Conservation (phyloP, 2,329 filamentous ascomycete species). For the Davidsoniella neocaledoniae region DNA sequence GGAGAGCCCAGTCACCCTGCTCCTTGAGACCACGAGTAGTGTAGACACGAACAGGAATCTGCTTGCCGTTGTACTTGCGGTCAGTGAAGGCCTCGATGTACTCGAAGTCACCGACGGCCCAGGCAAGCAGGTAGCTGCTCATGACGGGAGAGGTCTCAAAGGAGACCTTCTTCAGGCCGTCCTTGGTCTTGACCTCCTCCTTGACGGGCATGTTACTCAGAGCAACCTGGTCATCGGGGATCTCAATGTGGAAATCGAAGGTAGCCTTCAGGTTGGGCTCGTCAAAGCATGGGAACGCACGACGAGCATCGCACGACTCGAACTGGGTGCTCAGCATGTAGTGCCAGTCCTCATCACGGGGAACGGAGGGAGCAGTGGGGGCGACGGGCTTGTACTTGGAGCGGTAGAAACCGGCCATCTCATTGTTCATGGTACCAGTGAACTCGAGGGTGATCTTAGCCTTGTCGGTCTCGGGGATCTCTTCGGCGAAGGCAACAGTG, state of each 20-base stretch:
- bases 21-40: conserved; percentile 88
- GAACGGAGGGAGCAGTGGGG: conserved; percentile 58
- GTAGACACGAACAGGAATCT: conserved; percentile 85
- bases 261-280: conserved; percentile 94
- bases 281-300: conserved; percentile 95
- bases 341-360: conserved; percentile 50
- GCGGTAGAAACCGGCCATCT: conserved; percentile 87
- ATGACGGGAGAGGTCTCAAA: conserved; percentile 79
- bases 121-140: conserved; percentile 82
- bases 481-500: conserved; percentile 57
- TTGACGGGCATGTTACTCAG: conserved; percentile 94
- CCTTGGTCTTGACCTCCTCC: conserved; percentile 37
- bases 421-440: conserved; percentile 68
- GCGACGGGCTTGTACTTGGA: conserved; percentile 79
- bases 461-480: conserved; percentile 50
- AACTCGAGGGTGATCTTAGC: conserved; percentile 55
- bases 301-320: conserved; percentile 84
- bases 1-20: conserved; percentile 74
- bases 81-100: conserved; percentile 85
- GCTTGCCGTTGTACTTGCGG: conserved; percentile 79
- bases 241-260: conserved; percentile 84
- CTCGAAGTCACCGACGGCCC: conserved; percentile 94
- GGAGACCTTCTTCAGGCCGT: conserved; percentile 55
- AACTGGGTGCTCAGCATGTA: conserved; percentile 93
- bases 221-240: conserved; percentile 74